Evolutionary conservation across 768 basidiomycete species (phyloP).

Genomic region (Sistotremastrum niveocremeum): DNA sequence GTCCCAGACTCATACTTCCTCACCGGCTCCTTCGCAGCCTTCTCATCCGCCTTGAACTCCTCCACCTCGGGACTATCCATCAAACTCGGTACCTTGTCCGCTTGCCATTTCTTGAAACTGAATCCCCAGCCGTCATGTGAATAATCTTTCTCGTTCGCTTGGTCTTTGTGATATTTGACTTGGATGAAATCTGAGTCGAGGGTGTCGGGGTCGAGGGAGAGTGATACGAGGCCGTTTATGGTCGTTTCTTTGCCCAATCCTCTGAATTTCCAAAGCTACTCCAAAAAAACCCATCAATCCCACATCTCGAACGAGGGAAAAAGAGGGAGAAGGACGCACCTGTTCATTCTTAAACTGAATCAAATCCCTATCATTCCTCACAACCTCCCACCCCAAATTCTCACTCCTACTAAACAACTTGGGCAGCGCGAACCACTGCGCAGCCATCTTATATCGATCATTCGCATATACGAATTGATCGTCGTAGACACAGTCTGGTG

Average conservation of each 20-base stretch:
- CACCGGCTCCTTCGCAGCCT: conserved; percentile 9
- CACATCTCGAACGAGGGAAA: not conserved
- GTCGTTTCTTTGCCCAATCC: conserved; percentile 23
- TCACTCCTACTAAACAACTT: conserved; percentile 24
- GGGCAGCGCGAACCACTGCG: conserved; percentile 28
- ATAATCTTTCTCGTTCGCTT: conserved; percentile 31
- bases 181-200: conserved; percentile 28
- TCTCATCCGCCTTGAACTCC: conserved; percentile 10
- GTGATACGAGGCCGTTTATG: conserved; percentile 27
- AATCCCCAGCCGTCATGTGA: conserved; percentile 28
- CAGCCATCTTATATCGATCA: conserved; percentile 26
- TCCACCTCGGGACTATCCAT: conserved; percentile 11
- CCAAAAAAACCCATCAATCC: not conserved
- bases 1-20: conserved; percentile 15
- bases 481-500: conserved; percentile 14
- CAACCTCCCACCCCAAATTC: conserved; percentile 24
- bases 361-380: conserved; percentile 21
- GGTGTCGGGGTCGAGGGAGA: conserved; percentile 26
- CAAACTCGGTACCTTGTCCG: conserved; percentile 15
- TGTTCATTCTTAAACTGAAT: conserved; percentile 33
- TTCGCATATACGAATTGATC: conserved; percentile 29
- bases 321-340: conserved; percentile 8
- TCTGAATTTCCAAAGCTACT: conserved; percentile 26
- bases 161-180: conserved; percentile 24
- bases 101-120: conserved; percentile 29